Evolutionary conservation across 106 monocot species (phyloP).

Genomic region (Dactylorhiza incarnata): DNA sequence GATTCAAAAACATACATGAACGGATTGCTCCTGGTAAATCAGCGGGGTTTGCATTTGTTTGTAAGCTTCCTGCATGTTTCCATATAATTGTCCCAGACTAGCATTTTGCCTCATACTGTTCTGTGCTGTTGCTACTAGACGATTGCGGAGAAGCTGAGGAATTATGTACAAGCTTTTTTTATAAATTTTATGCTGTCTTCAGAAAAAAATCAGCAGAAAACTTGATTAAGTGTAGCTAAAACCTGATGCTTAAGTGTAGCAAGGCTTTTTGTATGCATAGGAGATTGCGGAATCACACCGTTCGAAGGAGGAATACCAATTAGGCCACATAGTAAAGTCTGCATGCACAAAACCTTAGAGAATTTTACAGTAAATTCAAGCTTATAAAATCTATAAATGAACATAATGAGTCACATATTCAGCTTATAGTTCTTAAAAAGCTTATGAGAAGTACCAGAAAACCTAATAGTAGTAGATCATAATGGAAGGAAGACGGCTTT

Average conservation of each 20-base stretch:
- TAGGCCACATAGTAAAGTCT: constrained; percentile 67
- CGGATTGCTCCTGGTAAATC: constrained; percentile 49
- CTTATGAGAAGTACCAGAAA: background rate
- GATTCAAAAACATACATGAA: constrained; percentile 19
- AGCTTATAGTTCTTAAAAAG: background rate
- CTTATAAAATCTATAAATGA: background rate
- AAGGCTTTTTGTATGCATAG: constrained; percentile 71
- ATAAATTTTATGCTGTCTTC: background rate
- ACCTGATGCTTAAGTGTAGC: constrained; percentile 78
- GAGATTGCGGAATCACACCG: constrained; percentile 74
- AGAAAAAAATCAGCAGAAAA: background rate
- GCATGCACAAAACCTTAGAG: background rate
- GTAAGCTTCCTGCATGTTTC: constrained; percentile 78
- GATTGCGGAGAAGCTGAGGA: constrained; percentile 41
- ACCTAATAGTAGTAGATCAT: constrained; percentile 39
- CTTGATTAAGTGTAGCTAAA: background rate
- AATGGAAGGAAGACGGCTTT: constrained; percentile 71
- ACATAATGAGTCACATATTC: background rate
- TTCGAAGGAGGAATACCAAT: constrained; percentile 64
- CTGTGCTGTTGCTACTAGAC: constrained; percentile 45
- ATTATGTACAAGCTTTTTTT: background rate
- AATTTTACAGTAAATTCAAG: background rate
- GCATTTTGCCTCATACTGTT: constrained; percentile 48
- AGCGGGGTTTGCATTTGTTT: constrained; percentile 79
- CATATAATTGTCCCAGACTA: constrained; percentile 63